Evolutionary conservation across 129 eudicot genomes (phyloP).

Genomic region (Lonicera japonica): DNA sequence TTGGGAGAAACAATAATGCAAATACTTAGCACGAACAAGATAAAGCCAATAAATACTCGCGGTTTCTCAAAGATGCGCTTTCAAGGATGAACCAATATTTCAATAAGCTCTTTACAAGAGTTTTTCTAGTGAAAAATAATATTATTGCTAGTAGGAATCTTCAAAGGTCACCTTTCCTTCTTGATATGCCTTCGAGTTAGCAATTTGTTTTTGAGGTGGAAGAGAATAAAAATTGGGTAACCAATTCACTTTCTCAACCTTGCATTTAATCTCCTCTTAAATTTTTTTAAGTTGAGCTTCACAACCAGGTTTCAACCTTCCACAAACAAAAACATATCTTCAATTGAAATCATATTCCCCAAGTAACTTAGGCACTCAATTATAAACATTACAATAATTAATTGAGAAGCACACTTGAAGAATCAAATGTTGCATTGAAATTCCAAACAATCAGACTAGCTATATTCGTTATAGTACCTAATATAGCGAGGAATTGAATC

Average conservation of each 20-base stretch:
- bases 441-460: background rate
- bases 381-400: background rate
- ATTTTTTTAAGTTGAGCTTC: slow-evolving; percentile 46
- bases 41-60: background rate
- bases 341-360: background rate
- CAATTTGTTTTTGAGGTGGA: slow-evolving; percentile 69
- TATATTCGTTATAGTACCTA: slow-evolving; percentile 31
- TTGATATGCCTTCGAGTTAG: slow-evolving; percentile 67
- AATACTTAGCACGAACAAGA: background rate
- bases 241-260: slow-evolving; percentile 58
- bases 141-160: background rate
- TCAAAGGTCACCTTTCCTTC: slow-evolving; percentile 72
- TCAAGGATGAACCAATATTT: background rate
- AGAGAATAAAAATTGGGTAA: slow-evolving; percentile 68
- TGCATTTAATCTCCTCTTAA: slow-evolving; percentile 48
- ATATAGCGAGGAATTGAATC: slow-evolving; percentile 67
- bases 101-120: background rate
- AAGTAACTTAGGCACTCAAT: background rate
- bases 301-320: slow-evolving; percentile 73
- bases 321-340: slow-evolving; percentile 3
- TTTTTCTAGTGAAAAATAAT: background rate
- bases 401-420: background rate
- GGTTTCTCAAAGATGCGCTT: background rate
- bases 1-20: background rate
- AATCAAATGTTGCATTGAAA: background rate